Evolutionary conservation across 768 basidiomycete genomes (phyloP), one percentile per base, ranked within the genome.

Genomic region (Mycena polygramma): DNA sequence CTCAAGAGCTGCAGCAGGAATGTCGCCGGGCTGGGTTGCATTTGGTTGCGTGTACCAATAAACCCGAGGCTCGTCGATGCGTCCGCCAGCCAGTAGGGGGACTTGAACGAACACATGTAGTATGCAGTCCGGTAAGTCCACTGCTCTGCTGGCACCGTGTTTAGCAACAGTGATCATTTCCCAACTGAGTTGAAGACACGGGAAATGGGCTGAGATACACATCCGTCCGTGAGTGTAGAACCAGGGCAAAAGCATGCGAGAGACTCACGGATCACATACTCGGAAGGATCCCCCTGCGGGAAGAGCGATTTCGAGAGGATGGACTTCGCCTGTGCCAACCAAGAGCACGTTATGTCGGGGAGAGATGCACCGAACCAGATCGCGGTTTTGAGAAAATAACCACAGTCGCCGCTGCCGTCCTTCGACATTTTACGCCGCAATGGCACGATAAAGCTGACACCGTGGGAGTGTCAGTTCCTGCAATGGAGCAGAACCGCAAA

Each of bases 81-180:
- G 26, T 4, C 39, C 39, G 4, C 24, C 15, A 4, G 10, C 24
- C 9, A 64, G 37, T 14, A 13, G 30, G 0, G 63, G 63, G 9
- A 55, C 41, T 19, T 64, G 46, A 46, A 64, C 39, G 20, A 54
- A 64, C 8, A 64, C 63, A 26, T 64, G 63, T 9, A n/a, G n/a
- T n/a, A 62, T n/a, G 61, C 13, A 41, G 10, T 14, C 4, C 30
- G 11, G 2, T 13, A 0, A 61, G 8, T 24, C 3, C 2, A 19
- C 7, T 17, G 15, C 30, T 2, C 8, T 8, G 15, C 17, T 48
- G 46, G n/a, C n/a, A n/a, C n/a, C n/a, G n/a, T n/a, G n/a, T n/a
- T n/a, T n/a, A n/a, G n/a, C n/a, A n/a, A n/a, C n/a, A n/a, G n/a
- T n/a, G 3, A 35, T 20, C 53, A 54, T 54, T 36, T 54, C 53